These are phyloP conservation scores for Punica granatum DNA, from an alignment of 345 rosid species.

Conservation along the genomic window DNA sequence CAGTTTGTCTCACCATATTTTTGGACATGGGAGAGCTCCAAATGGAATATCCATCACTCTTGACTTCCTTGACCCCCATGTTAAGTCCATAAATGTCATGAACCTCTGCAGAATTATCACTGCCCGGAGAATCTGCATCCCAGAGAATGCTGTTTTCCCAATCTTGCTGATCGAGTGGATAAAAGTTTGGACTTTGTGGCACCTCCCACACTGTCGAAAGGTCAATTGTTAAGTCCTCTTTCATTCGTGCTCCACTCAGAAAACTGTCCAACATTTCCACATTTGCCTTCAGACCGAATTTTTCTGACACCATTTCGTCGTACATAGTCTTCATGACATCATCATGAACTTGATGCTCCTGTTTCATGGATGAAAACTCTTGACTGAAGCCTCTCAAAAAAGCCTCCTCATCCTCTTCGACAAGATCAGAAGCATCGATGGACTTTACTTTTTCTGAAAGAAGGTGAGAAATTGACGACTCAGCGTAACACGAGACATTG, in stretches of 20 bases:
- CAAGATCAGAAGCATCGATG: slow-evolving; percentile 50
- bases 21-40: not conserved
- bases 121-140: slow-evolving; percentile 54
- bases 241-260: slow-evolving; percentile 63
- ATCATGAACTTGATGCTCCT: slow-evolving; percentile 28
- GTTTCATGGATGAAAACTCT: slow-evolving; percentile 26
- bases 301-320: slow-evolving; percentile 27
- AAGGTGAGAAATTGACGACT: slow-evolving; percentile 5
- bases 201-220: slow-evolving; percentile 42
- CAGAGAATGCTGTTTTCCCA: slow-evolving; percentile 87
- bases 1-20: not conserved
- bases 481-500: not conserved
- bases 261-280: slow-evolving; percentile 35
- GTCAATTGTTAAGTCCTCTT: slow-evolving; percentile 30
- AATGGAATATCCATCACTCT: not conserved
- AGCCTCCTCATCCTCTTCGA: slow-evolving; percentile 88
- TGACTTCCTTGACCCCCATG: slow-evolving; percentile 1
- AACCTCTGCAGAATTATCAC: slow-evolving; percentile 35
- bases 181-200: slow-evolving; percentile 34
- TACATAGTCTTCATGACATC: slow-evolving; percentile 29
- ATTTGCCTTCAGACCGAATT: slow-evolving; percentile 26
- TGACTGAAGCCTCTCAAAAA: slow-evolving; percentile 51
- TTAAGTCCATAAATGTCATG: slow-evolving; percentile 29
- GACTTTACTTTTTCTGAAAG: slow-evolving; percentile 52
- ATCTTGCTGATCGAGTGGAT: slow-evolving; percentile 81